Percentiles rank a stretch among this genome's conserved stretches.
These are phyloP conservation scores for Calonectria multiphialidica DNA, from an alignment of 2,329 filamentous ascomycete species.

Conservation along the genomic window DNA sequence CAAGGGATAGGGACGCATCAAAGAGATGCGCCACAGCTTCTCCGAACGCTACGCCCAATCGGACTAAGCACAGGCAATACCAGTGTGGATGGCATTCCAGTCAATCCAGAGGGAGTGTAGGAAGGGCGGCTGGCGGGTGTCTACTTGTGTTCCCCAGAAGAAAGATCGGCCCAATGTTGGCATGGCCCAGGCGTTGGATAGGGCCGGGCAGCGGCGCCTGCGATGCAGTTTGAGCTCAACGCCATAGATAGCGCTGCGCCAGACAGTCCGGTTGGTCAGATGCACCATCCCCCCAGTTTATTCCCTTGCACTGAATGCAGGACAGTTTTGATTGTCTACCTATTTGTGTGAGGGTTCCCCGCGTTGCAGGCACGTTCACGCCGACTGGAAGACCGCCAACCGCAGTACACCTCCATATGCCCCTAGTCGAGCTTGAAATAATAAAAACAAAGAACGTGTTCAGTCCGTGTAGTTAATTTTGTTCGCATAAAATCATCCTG, in stretches of 20 bases:
- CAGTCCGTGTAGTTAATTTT: conserved; percentile 24
- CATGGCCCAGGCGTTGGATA: conserved; percentile 32
- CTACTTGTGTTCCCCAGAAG: conserved; percentile 28
- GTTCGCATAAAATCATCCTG: conserved; percentile 34
- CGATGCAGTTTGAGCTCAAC: conserved; percentile 42
- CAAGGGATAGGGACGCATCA: conserved; percentile 29
- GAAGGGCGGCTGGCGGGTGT: conserved; percentile 35
- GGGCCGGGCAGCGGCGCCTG: conserved; percentile 41
- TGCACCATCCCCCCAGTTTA: conserved; percentile 7
- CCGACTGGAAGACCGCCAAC: conserved; percentile 26
- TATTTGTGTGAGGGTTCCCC: conserved; percentile 43
- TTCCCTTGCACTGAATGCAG: conserved; percentile 29
- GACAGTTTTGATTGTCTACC: conserved; percentile 42
- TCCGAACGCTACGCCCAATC: conserved; percentile 39
- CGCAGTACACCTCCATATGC: conserved; percentile 35
- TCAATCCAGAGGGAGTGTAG: conserved; percentile 36
- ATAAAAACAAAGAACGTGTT: conserved; percentile 39
- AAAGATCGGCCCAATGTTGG: conserved; percentile 16
- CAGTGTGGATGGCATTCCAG: conserved; percentile 31
- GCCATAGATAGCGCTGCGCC: conserved; percentile 35
- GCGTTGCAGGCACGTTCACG: conserved; percentile 29
- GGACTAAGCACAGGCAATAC: conserved; percentile 26
- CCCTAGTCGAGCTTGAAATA: conserved; percentile 38
- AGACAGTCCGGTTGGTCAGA: conserved; percentile 33
- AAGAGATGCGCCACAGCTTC: conserved; percentile 44